Base-by-base conservation (phyloP, 192 early-diverging fungal species). In the Piromyces sp. region DNA sequence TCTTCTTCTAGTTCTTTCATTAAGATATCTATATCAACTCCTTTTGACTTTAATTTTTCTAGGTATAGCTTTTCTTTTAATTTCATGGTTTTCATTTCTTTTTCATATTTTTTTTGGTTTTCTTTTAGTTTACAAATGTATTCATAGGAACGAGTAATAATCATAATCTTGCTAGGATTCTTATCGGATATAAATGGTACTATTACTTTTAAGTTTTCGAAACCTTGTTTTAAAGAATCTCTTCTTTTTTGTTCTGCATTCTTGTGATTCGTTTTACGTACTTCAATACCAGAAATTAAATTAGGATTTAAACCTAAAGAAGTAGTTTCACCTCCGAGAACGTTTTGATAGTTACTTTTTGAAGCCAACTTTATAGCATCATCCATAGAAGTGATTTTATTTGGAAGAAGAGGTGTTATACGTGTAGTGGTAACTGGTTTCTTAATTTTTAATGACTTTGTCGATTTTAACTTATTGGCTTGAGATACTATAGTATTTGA, bases 191-290 rank as follows among this genome's bases (percentile, higher is more conserved):
- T 89, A 22, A 91, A 88, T 15, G 95, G 94, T 40, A 97, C 84
- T 33, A 94, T 86, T 1, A 83, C 80, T 78, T 90, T 87, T 14
- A 99, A 86, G 14, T 92, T 87, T 40, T 98, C 95, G 84, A 99
- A 99, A 80, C 93, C 94, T 78, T 92, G 85, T 81, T 97, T 97
- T 9, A 99, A 90, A 31, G 93, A 94, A 83, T 99, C 97, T 13
- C 97, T 89, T 16, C 97, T 93, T 84, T 94, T 95, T 85, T 99
- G 97, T 85, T 99, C 97, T 5, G 96, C 96, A 78, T 95, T 93
- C 86, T 98, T 97, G 87, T 99, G 97, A 22, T 92, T 93, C 17
- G 93, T 94, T n/a, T 93, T 92, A 15, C 95, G 92, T 0, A 91
- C 86, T 85, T 96, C 95, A 79, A 96, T 86, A 0, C 94, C 93